Evolutionary conservation across 345 rosid genomes (phyloP).

Genomic region (Cardamine chenopodiifolia): DNA sequence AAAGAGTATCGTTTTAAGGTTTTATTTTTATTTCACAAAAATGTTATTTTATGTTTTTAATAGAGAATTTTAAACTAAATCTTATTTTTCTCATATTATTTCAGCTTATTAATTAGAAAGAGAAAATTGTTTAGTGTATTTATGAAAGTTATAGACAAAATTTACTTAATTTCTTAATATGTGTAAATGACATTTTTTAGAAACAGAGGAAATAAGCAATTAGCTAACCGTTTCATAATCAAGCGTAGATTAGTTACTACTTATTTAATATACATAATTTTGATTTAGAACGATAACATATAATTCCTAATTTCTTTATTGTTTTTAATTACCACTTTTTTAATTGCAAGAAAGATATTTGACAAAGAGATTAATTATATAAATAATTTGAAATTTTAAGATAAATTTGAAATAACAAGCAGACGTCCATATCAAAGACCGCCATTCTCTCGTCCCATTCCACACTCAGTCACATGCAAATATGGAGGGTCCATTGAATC

Average conservation of each 20-base stretch:
- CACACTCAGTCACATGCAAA: constrained; percentile 45
- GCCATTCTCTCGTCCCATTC: constrained; percentile 38
- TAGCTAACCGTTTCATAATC: background rate
- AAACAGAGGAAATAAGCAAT: no score
- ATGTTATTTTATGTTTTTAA: no score
- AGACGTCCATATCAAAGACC: constrained; percentile 41
- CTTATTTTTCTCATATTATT: no score
- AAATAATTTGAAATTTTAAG: background rate
- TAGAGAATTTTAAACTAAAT: no score
- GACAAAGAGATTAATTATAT: background rate
- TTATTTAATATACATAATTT: background rate
- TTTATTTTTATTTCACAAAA: no score
- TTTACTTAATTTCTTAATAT: no score
- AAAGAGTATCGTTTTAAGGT: no score
- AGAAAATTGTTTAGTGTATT: no score
- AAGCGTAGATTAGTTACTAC: background rate
- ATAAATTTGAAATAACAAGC: constrained; percentile 31
- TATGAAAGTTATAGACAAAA: no score
- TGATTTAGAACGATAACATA: background rate
- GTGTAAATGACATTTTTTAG: no score
- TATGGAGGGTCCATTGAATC: constrained; percentile 47
- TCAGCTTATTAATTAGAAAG: no score
- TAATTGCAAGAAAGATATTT: background rate
- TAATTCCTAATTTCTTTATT: background rate
- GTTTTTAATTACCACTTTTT: background rate